These are phyloP conservation scores for Talaromyces sp. DNA, from an alignment of 2,329 filamentous ascomycete genomes.

Conservation along the genomic window DNA sequence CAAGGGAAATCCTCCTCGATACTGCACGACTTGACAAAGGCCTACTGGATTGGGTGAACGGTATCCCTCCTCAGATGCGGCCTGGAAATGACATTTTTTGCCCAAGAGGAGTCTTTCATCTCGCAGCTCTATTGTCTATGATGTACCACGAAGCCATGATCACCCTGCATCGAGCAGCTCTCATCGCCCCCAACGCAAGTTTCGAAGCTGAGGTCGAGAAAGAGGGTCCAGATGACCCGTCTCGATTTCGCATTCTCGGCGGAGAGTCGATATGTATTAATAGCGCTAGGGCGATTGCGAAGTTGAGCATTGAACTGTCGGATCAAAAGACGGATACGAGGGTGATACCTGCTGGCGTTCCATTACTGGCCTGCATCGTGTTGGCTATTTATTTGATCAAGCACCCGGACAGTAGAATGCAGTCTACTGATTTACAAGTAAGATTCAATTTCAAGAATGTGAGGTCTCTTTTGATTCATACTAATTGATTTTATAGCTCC, in stretches of 20 bases:
- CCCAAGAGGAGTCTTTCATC: conserved; percentile 4
- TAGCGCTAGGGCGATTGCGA: conserved; percentile 12
- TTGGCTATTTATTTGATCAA: conserved; percentile 16
- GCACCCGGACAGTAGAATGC: conserved; percentile 15
- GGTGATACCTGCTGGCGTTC: conserved; percentile 12
- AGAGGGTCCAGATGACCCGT: conserved; percentile 14
- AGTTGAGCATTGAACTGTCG: conserved; percentile 14
- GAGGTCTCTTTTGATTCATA: neutral
- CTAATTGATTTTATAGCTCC: neutral
- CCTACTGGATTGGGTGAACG: conserved; percentile 13
- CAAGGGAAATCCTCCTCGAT: conserved; percentile 13
- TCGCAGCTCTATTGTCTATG: conserved; percentile 12
- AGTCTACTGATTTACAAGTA: conserved; percentile 9
- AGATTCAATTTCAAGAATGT: neutral
- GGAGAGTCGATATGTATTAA: conserved; percentile 15
- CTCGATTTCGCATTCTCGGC: conserved; percentile 14
- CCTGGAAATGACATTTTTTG: conserved; percentile 14
- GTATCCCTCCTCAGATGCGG: conserved; percentile 15
- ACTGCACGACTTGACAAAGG: conserved; percentile 15
- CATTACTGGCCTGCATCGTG: conserved; percentile 16
- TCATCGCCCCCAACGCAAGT: conserved; percentile 11
- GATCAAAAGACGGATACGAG: conserved; percentile 11
- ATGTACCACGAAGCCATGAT: conserved; percentile 18
- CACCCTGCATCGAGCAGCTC: conserved; percentile 12
- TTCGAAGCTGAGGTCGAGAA: conserved; percentile 15